phyloP scores from a whole-genome alignment of 495 filamentous ascomycete species.

The Xylaria castorea region DNA sequence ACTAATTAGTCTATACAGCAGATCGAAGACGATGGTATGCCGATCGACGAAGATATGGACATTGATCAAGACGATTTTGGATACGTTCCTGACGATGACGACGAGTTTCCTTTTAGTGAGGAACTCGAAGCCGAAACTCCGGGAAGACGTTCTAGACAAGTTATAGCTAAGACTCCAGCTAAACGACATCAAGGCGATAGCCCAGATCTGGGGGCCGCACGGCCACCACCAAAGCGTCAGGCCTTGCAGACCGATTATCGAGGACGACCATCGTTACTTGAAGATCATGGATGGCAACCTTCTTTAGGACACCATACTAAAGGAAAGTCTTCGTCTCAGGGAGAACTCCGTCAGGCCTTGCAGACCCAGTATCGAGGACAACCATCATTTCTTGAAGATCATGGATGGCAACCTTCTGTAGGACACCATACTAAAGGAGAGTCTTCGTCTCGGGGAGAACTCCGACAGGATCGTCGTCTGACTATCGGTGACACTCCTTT shows the following conservation, averaged over 20 bases:
- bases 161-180: background rate
- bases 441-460: too few species aligned
- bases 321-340: too few species aligned
- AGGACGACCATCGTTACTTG: background rate
- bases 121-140: too few species aligned
- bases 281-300: background rate
- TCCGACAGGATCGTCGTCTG: too few species aligned
- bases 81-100: background rate
- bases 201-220: background rate
- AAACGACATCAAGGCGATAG: background rate
- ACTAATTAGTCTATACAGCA: background rate
- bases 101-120: too few species aligned
- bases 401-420: background rate
- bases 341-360: background rate
- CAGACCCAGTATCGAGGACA: too few species aligned
- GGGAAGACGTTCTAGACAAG: background rate
- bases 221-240: background rate
- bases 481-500: background rate
- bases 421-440: too few species aligned
- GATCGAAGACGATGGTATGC: background rate
- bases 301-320: background rate
- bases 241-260: background rate
- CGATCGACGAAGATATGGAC: background rate
- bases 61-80: background rate
- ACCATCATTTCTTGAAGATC: background rate